Conservation (phyloP, 805 yeast species). For the Priceomyces medius region DNA sequence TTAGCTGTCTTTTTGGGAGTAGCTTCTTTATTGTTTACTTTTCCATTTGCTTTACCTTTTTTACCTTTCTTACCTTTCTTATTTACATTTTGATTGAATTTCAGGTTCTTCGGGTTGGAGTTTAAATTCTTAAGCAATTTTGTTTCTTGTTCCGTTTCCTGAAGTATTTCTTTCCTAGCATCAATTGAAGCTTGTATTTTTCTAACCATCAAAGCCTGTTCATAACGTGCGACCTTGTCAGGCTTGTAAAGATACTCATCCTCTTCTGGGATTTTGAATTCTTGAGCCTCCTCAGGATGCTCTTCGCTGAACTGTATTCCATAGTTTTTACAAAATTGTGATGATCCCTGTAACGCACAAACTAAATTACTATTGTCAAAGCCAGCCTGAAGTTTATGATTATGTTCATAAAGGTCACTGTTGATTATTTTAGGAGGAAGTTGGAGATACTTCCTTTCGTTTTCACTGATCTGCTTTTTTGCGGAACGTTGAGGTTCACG, state of each 20-base stretch:
- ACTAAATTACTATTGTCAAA: conserved; percentile 24
- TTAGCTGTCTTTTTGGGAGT: too few species aligned
- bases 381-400: conserved; percentile 10
- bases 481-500: neutral
- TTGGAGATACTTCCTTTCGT: neutral
- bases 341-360: conserved; percentile 29
- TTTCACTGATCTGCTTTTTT: neutral
- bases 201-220: conserved; percentile 5
- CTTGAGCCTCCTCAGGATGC: conserved; percentile 1
- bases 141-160: neutral
- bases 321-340: conserved; percentile 26
- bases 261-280: neutral
- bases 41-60: too few species aligned
- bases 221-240: conserved; percentile 3
- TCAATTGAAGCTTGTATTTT: conserved; percentile 1
- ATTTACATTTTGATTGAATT: neutral
- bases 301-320: conserved; percentile 15
- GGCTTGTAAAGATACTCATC: neutral
- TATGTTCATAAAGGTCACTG: neutral
- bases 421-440: conserved; percentile 2
- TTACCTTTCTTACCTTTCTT: neutral
- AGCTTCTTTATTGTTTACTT: too few species aligned
- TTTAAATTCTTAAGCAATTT: neutral
- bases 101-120: neutral
- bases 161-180: neutral